Evolutionary conservation across 2,329 filamentous ascomycete species (phyloP), one percentile per base, ranked within the genome.

Genomic region (Didymella pomorum): DNA sequence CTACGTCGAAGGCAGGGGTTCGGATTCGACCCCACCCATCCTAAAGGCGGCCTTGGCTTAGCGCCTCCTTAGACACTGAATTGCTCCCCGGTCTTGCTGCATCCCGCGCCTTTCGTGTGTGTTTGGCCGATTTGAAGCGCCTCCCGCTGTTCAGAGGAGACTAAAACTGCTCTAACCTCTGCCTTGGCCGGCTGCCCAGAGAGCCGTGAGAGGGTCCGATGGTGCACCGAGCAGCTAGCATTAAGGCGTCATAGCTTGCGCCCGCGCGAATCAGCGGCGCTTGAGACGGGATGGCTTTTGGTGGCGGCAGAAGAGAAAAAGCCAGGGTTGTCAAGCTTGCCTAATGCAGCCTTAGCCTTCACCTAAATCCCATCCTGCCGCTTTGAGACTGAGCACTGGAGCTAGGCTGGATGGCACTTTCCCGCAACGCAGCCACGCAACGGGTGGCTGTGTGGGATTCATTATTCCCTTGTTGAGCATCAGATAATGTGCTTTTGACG

Each of bases 211-310:
- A 57, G 53, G 49, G 55, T 56, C 59, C 64, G 61, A 50, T 28
- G 44, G 52, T 56, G 56, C 56, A 54, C 63, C 58, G 62, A 58
- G 52, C 58, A 52, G 58, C 64, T 65, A 68, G 58, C 52, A 56
- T 48, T 25, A 52, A 48, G 48, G 64, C 65, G 65, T 66, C 53
- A 57, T 61, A 53, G 58, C 61, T 49, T 50, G 50, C n/a, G 54
- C 58, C 52, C 45, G 55, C 54, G 61, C 70, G 65, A 72, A 70
- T 70, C 66, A 70, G 65, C 64, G 60, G 39, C 58, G 60, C 63
- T 48, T 62, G 62, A 60, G 61, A 64, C 67, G 70, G 68, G 67
- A 72, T 56, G 55, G 55, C 52, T 61, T 56, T 62, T 43, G 57
- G 57, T 62, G 61, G 56, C 56, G 57, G 57, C 52, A 56, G 45